Percentiles rank a stretch among this genome's conserved stretches.
These are phyloP conservation scores for Astraeus odoratus DNA, from an alignment of 768 basidiomycete genomes.

Conservation along the genomic window DNA sequence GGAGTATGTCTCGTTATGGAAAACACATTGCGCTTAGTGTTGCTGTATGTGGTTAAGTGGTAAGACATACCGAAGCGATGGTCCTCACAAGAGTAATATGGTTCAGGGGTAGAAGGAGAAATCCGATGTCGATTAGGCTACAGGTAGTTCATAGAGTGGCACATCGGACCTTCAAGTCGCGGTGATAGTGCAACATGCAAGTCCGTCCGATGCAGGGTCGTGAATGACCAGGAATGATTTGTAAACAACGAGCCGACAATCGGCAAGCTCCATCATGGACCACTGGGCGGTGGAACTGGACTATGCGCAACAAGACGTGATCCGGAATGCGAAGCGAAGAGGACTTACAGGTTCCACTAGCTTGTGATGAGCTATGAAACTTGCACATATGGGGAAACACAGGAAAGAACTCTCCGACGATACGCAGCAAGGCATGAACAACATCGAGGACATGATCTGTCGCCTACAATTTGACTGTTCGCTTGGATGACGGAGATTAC, in stretches of 20 bases:
- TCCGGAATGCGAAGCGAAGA: slow-evolving; percentile 1
- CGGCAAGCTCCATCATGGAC: background rate
- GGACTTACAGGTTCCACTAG: slow-evolving; percentile 3
- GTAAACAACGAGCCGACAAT: slow-evolving; percentile 10
- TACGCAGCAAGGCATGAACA: slow-evolving; percentile 4
- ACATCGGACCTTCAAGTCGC: slow-evolving; percentile 16
- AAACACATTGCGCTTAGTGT: slow-evolving; percentile 16
- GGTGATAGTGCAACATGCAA: slow-evolving; percentile 19
- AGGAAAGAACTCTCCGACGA: background rate
- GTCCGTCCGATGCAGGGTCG: slow-evolving; percentile 17
- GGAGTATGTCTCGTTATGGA: slow-evolving; percentile 7
- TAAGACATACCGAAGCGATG: slow-evolving; percentile 7
- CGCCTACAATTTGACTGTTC: slow-evolving; percentile 12
- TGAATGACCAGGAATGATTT: slow-evolving; percentile 12
- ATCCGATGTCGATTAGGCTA: slow-evolving; percentile 9
- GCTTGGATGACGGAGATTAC: slow-evolving; percentile 28
- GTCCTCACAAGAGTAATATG: slow-evolving; percentile 18
- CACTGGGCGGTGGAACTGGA: background rate
- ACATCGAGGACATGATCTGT: slow-evolving; percentile 7
- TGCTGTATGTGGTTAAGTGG: slow-evolving; percentile 4
- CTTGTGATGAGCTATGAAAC: slow-evolving; percentile 1
- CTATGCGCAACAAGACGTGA: slow-evolving; percentile 8
- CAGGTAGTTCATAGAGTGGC: slow-evolving; percentile 3
- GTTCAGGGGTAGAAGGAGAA: slow-evolving; percentile 21
- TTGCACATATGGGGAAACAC: slow-evolving; percentile 9